Evolutionary conservation across 371 early-diverging fungal genomes (phyloP).

Genomic region (Mucor irregularis): DNA sequence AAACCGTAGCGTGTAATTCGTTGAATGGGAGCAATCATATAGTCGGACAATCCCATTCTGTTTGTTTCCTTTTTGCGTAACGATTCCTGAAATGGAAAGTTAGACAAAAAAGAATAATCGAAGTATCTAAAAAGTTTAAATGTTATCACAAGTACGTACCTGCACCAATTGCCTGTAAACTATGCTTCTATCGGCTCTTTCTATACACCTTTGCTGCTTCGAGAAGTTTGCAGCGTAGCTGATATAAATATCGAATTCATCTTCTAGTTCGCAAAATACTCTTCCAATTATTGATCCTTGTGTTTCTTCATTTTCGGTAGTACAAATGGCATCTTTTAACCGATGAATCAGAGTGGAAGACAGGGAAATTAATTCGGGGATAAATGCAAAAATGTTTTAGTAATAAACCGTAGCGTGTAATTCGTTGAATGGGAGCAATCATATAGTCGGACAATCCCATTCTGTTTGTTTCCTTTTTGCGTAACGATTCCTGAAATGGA

Average conservation of each 20-base stretch:
- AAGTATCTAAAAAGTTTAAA: no score
- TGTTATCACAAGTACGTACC: no score
- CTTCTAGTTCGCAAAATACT: constrained; percentile 42
- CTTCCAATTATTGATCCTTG: constrained; percentile 30
- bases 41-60: constrained; percentile 36
- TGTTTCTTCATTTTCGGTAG: constrained; percentile 21
- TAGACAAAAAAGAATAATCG: constrained; percentile 17
- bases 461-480: constrained; percentile 38
- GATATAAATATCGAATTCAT: constrained; percentile 43
- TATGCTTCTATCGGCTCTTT: constrained; percentile 28
- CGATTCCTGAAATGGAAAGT: constrained; percentile 30
- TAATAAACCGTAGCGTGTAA: constrained; percentile 40
- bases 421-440: constrained; percentile 50
- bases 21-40: constrained; percentile 51
- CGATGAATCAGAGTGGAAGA: constrained; percentile 36
- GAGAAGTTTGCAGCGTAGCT: constrained; percentile 47
- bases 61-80: constrained; percentile 40
- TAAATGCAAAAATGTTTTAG: constrained; percentile 46
- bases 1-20: constrained; percentile 42
- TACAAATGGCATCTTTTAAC: constrained; percentile 25
- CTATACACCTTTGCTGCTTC: constrained; percentile 30
- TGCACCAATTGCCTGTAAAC: constrained; percentile 40
- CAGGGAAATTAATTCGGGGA: constrained; percentile 42
- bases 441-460: constrained; percentile 41
- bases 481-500: constrained; percentile 31